Conservation (phyloP, 164 flowering plant genomes). For the Houttuynia cordata region DNA sequence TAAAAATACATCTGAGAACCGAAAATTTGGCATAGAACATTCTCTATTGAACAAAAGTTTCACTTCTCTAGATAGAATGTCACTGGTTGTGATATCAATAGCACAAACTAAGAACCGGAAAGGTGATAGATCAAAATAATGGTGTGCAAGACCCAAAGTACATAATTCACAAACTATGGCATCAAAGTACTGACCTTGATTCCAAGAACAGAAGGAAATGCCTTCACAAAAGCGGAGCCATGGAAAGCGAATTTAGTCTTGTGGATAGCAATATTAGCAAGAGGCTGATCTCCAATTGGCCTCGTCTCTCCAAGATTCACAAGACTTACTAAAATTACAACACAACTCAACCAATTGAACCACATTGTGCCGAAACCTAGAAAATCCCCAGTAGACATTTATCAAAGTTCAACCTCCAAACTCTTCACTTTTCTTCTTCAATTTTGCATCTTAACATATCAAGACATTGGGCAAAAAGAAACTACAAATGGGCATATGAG, state of each 20-base stretch:
- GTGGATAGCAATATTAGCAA: conserved; percentile 55
- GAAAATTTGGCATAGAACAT: not conserved
- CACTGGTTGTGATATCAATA: not conserved
- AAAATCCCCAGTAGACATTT: not conserved
- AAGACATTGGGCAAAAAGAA: not conserved
- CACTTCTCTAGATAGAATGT: not conserved
- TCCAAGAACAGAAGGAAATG: conserved; percentile 61
- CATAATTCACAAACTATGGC: not conserved
- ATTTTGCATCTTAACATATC: not conserved
- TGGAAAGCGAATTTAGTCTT: conserved; percentile 29
- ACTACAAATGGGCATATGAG: not conserved
- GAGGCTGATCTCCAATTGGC: conserved; percentile 51
- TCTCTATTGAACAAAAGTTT: not conserved
- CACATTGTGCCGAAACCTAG: conserved; percentile 11
- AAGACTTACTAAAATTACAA: conserved; percentile 20
- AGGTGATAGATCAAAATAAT: not conserved
- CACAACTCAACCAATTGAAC: conserved; percentile 9
- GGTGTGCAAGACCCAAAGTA: not conserved
- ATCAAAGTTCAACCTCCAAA: not conserved
- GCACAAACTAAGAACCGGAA: not conserved
- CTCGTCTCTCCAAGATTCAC: conserved; percentile 15
- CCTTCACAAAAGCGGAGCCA: conserved; percentile 43
- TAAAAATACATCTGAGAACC: not conserved
- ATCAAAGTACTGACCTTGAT: conserved; percentile 21
- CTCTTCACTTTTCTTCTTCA: not conserved